A percentile compares a stretch with the other conserved stretches of the same genome.
Evolutionary conservation across 345 rosid species (phyloP).

Genomic region (Acer yangbiense): DNA sequence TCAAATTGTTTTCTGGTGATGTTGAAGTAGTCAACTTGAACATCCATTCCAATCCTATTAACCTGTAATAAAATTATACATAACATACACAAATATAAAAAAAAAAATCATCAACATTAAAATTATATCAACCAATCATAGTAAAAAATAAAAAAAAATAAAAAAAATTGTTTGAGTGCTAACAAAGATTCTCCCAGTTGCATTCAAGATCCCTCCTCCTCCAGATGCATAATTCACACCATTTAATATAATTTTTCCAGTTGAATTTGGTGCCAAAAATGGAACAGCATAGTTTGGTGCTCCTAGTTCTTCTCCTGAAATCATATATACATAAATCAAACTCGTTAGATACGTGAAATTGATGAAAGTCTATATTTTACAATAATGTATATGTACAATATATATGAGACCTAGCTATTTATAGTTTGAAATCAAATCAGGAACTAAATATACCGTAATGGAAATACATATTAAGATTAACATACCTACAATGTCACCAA

Average conservation of each 20-base stretch:
- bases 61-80: constrained; percentile 42
- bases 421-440: too few species aligned
- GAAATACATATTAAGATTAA: background rate
- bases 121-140: background rate
- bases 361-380: too few species aligned
- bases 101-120: too few species aligned
- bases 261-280: constrained; percentile 71
- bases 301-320: constrained; percentile 78
- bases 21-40: constrained; percentile 77
- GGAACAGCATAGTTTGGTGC: constrained; percentile 68
- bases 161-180: constrained; percentile 2
- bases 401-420: too few species aligned
- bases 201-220: constrained; percentile 91
- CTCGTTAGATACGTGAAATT: too few species aligned
- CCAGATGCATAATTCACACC: constrained; percentile 97
- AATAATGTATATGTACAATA: too few species aligned
- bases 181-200: constrained; percentile 90
- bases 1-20: constrained; percentile 75
- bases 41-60: constrained; percentile 82
- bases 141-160: background rate
- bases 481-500: constrained; percentile 78
- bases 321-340: background rate
- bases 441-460: too few species aligned
- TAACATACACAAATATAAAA: background rate
- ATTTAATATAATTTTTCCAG: constrained; percentile 60